Evolutionary conservation across 2,329 filamentous ascomycete genomes (phyloP).

Genomic region (Colletotrichum sp.): DNA sequence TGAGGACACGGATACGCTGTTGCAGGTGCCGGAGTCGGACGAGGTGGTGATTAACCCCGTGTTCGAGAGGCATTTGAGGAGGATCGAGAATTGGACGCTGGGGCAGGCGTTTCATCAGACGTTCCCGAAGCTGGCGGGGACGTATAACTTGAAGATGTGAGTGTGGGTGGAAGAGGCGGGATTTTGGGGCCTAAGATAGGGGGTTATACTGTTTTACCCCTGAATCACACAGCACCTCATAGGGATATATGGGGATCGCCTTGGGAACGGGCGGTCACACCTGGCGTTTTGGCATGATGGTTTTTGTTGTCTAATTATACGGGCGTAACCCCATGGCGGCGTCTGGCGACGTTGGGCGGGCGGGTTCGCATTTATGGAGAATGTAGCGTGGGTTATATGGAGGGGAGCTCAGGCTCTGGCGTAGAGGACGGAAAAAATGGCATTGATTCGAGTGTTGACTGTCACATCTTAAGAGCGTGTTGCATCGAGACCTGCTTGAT

Average conservation of each 20-base stretch:
- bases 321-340: background rate
- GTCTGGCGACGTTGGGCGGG: background rate
- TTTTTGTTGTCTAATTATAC: background rate
- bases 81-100: slow-evolving; percentile 82
- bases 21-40: slow-evolving; percentile 61
- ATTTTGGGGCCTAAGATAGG: no score
- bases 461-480: background rate
- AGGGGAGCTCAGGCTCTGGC: background rate
- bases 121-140: slow-evolving; percentile 63
- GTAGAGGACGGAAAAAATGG: background rate
- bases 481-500: fast-evolving
- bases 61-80: slow-evolving; percentile 80
- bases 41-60: slow-evolving; percentile 84
- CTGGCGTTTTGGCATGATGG: background rate
- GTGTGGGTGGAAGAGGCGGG: background rate
- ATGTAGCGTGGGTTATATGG: background rate
- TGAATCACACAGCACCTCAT: background rate
- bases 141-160: slow-evolving; percentile 41
- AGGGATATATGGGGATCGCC: background rate
- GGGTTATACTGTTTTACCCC: background rate
- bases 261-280: background rate
- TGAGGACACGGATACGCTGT: slow-evolving; percentile 72
- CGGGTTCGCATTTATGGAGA: background rate
- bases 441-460: background rate
- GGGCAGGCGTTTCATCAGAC: slow-evolving; percentile 70